phyloP scores from a whole-genome alignment of 2,329 filamentous ascomycete genomes.

The Fusarium sp. region DNA sequence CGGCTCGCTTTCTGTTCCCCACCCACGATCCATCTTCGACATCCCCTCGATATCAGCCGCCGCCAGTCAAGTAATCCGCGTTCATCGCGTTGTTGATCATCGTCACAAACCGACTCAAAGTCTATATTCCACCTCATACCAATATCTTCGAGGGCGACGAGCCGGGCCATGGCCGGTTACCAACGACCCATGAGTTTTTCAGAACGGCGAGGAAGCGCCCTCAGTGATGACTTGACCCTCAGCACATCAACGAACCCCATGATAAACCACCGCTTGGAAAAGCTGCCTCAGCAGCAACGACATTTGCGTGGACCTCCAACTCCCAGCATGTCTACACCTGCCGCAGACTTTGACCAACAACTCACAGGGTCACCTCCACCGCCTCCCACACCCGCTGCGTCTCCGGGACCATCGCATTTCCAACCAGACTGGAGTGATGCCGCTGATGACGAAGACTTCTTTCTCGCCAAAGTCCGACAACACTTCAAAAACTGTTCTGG shows the following conservation, averaged over 20 bases:
- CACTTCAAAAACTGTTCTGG: conserved; percentile 84
- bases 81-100: conserved; percentile 29
- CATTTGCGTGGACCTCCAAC: conserved; percentile 71
- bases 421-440: conserved; percentile 81
- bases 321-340: conserved; percentile 74
- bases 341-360: conserved; percentile 72
- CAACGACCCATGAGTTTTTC: conserved; percentile 69
- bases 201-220: conserved; percentile 69
- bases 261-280: conserved; percentile 64
- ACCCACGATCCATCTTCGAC: conserved; percentile 33
- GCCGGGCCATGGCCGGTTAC: conserved; percentile 53
- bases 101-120: conserved; percentile 10
- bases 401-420: conserved; percentile 70
- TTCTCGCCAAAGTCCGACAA: conserved; percentile 81
- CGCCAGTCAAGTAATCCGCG: conserved; percentile 19
- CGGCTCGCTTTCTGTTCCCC: conserved; percentile 34
- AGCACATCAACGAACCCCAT: conserved; percentile 61
- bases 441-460: conserved; percentile 84
- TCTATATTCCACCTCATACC: conserved; percentile 13
- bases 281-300: conserved; percentile 56
- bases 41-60: conserved; percentile 39
- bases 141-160: conserved; percentile 31
- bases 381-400: conserved; percentile 74
- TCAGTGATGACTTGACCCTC: conserved; percentile 69
- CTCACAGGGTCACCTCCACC: conserved; percentile 72